These are phyloP conservation scores for Aspergillus proliferans DNA, from an alignment of 2,329 filamentous ascomycete genomes.

Conservation along the genomic window DNA sequence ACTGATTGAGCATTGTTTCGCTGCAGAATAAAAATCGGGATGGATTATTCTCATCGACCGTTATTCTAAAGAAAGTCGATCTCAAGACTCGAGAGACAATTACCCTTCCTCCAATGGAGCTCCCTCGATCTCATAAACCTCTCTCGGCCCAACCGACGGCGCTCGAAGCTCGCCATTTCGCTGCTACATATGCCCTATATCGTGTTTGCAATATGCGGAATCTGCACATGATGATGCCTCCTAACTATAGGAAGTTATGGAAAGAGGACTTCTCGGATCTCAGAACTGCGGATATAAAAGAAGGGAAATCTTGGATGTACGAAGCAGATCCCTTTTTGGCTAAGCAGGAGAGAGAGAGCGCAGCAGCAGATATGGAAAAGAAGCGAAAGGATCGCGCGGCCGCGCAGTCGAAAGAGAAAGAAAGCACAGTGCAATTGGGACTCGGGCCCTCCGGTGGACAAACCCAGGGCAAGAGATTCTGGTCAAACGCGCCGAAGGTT, in stretches of 20 bases:
- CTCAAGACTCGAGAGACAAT: conserved; percentile 74
- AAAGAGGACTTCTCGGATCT: conserved; percentile 76
- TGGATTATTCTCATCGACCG: conserved; percentile 68
- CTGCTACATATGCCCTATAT: conserved; percentile 85
- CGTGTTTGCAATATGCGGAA: conserved; percentile 94
- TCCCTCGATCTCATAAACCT: conserved; percentile 70
- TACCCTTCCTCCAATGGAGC: conserved; percentile 71
- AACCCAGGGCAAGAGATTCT: conserved; percentile 58
- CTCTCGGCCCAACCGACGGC: conserved; percentile 70
- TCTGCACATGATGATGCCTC: conserved; percentile 87
- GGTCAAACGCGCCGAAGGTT: conserved; percentile 79
- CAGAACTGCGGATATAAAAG: conserved; percentile 72
- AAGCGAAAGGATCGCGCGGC: conserved; percentile 66
- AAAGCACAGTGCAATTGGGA: conserved; percentile 54
- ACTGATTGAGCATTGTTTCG: not conserved
- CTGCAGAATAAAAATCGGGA: conserved; percentile 59
- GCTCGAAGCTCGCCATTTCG: conserved; percentile 87
- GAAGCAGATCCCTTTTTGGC: conserved; percentile 89
- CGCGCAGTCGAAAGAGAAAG: conserved; percentile 57
- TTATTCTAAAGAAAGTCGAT: conserved; percentile 68
- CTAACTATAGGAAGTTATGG: conserved; percentile 84
- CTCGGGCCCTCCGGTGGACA: conserved; percentile 26
- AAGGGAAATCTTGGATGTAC: conserved; percentile 80
- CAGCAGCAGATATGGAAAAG: conserved; percentile 69
- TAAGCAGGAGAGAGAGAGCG: conserved; percentile 70